Evolutionary conservation across 805 yeast genomes (phyloP).

Genomic region (Yarrowia keelungensis): DNA sequence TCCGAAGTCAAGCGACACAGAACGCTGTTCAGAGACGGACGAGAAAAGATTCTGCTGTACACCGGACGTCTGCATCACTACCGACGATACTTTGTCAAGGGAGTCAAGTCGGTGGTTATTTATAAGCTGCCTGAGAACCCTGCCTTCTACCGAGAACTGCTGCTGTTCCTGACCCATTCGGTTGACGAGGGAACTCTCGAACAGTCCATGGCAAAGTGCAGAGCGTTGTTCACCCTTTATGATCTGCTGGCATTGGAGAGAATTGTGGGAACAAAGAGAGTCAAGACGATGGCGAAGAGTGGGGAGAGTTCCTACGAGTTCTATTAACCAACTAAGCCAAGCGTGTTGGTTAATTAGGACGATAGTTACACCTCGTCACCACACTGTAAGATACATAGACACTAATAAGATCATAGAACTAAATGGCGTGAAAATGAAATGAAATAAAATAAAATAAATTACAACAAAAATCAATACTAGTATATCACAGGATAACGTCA

Average conservation of each 20-base stretch:
- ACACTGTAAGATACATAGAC: not conserved
- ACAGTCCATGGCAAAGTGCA: slow-evolving; percentile 60
- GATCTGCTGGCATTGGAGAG: slow-evolving; percentile 82
- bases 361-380: too few species aligned
- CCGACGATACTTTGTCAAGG: slow-evolving; percentile 82
- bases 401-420: not conserved
- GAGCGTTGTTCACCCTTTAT: slow-evolving; percentile 75
- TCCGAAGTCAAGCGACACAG: slow-evolving; percentile 76
- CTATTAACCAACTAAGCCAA: not conserved
- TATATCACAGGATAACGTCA: too few species aligned
- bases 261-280: slow-evolving; percentile 77
- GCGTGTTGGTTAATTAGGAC: too few species aligned
- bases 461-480: too few species aligned
- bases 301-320: slow-evolving; percentile 12
- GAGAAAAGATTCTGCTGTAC: slow-evolving; percentile 76
- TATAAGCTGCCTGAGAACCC: slow-evolving; percentile 89
- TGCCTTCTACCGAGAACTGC: slow-evolving; percentile 76
- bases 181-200: slow-evolving; percentile 61
- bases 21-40: slow-evolving; percentile 67
- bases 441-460: too few species aligned
- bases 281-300: slow-evolving; percentile 46
- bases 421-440: too few species aligned
- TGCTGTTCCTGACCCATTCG: slow-evolving; percentile 64
- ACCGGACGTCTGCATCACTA: slow-evolving; percentile 94
- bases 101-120: slow-evolving; percentile 81